These are phyloP conservation scores for Golovinomyces cichoracearum DNA, from an alignment of 2,329 filamentous ascomycete species.

Conservation along the genomic window DNA sequence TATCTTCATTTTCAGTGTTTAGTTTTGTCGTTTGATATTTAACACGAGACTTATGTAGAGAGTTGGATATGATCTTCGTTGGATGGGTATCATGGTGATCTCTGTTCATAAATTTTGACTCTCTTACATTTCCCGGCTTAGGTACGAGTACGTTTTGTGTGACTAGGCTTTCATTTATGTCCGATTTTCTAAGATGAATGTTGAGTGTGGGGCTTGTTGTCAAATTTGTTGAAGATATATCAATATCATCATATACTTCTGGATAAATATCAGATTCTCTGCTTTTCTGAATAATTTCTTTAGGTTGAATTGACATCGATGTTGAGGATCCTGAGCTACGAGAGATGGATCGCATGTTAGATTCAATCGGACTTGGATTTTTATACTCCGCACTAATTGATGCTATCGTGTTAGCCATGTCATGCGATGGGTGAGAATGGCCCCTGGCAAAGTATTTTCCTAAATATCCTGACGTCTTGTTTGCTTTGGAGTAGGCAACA, in stretches of 20 bases:
- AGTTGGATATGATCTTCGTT: too few species aligned
- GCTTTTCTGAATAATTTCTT: slow-evolving; percentile 5
- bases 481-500: slow-evolving; percentile 4
- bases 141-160: too few species aligned
- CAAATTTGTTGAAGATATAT: slow-evolving; percentile 12
- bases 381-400: not conserved
- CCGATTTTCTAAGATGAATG: slow-evolving; percentile 2
- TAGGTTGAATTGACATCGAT: slow-evolving; percentile 7
- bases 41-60: too few species aligned
- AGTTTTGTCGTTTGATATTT: too few species aligned
- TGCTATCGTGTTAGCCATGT: slow-evolving; percentile 3
- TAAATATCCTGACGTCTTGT: slow-evolving; percentile 4
- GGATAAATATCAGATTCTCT: slow-evolving; percentile 4
- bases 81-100: too few species aligned
- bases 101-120: too few species aligned
- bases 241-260: slow-evolving; percentile 10
- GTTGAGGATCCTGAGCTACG: slow-evolving; percentile 5
- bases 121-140: too few species aligned
- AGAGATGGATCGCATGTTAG: slow-evolving; percentile 7
- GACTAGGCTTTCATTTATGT: not conserved
- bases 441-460: slow-evolving; percentile 5
- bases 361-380: slow-evolving; percentile 3
- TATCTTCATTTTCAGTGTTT: too few species aligned
- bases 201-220: slow-evolving; percentile 10
- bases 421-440: slow-evolving; percentile 5